Evolutionary conservation across 371 early-diverging fungal genomes (phyloP).

Genomic region (Haplosporangium sp.): DNA sequence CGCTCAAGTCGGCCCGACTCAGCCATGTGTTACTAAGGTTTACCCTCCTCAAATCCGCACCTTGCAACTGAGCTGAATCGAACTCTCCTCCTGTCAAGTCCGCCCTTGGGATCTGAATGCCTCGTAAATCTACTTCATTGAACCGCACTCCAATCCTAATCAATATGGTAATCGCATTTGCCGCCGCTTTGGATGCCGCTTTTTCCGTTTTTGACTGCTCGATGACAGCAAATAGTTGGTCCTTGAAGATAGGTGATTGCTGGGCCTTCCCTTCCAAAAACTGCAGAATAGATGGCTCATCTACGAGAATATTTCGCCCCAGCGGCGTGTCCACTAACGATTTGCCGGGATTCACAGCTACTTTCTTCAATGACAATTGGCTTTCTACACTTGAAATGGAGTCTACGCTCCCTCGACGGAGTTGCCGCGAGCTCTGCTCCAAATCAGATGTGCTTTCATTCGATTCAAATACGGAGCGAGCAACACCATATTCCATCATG

Average conservation of each 20-base stretch:
- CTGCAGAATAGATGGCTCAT: constrained; percentile 5
- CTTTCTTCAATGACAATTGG: background rate
- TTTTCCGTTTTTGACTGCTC: constrained; percentile 3
- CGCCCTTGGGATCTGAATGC: background rate
- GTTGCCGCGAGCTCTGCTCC: background rate
- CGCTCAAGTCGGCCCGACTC: background rate
- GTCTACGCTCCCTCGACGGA: background rate
- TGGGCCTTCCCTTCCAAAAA: constrained; percentile 10
- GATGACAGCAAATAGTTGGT: constrained; percentile 1
- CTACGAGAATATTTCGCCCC: background rate
- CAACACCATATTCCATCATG: constrained; percentile 9
- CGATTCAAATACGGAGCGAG: constrained; percentile 14
- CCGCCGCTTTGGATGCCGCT: background rate
- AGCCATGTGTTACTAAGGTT: background rate
- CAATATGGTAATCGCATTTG: constrained; percentile 21
- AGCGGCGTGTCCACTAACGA: background rate
- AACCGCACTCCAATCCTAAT: constrained; percentile 6
- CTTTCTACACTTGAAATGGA: constrained; percentile 1
- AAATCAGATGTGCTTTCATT: background rate
- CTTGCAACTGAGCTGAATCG: constrained; percentile 10
- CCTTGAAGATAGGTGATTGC: background rate
- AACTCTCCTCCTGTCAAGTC: constrained; percentile 2
- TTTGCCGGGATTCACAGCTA: background rate
- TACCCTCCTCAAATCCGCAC: constrained; percentile 3
- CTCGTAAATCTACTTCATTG: background rate